Percentiles rank a stretch among this genome's conserved stretches.
Evolutionary conservation across 768 basidiomycete genomes (phyloP).

Genomic region (Tylopilus sp.): DNA sequence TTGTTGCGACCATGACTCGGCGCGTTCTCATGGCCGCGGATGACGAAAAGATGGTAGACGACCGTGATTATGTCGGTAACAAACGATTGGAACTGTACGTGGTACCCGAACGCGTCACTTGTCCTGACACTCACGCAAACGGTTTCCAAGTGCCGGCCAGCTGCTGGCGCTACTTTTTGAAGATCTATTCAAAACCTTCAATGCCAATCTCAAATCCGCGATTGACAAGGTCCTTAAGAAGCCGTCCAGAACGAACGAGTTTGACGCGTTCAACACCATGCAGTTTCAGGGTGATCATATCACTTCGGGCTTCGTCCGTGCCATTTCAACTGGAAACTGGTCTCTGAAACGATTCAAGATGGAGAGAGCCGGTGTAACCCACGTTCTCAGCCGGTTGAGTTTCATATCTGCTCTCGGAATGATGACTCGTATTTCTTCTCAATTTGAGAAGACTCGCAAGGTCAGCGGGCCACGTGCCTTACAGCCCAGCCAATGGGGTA

Average conservation of each 20-base stretch:
- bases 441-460: constrained; percentile 99
- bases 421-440: constrained; percentile 99
- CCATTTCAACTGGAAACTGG: constrained; percentile 99
- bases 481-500: constrained; percentile 99
- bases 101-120: constrained; percentile 1
- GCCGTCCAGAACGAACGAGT: constrained; percentile 88
- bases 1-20: constrained; percentile 96
- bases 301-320: constrained; percentile 92
- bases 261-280: constrained; percentile 93
- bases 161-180: constrained; percentile 94
- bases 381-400: constrained; percentile 90
- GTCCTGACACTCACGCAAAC: constrained; percentile 8
- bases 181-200: constrained; percentile 98
- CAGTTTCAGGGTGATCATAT: constrained; percentile 96
- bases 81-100: constrained; percentile 95
- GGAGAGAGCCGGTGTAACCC: constrained; percentile 97
- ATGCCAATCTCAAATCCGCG: constrained; percentile 87
- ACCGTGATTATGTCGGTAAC: constrained; percentile 98
- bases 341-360: constrained; percentile 98
- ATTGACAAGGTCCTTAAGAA: constrained; percentile 99
- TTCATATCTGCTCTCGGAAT: constrained; percentile 98
- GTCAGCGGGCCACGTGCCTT: constrained; percentile 96
- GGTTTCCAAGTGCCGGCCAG: constrained; percentile 81
- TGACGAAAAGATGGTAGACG: constrained; percentile 96
- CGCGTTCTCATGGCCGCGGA: constrained; percentile 95